Conservation (phyloP, 345 rosid species). For the Trapa incisa region DNA sequence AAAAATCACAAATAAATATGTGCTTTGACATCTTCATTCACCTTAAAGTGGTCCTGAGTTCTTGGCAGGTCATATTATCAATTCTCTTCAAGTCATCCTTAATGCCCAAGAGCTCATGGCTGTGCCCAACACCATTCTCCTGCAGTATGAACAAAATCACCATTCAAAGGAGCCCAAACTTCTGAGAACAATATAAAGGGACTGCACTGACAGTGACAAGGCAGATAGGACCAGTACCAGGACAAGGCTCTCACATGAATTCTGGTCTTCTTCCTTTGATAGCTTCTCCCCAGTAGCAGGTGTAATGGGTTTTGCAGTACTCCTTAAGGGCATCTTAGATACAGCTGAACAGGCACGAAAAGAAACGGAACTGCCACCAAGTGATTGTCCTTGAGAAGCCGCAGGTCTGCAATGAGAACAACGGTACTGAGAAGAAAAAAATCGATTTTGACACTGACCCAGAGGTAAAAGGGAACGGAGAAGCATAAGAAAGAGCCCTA, state of each 20-base stretch:
- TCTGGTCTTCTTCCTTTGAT: constrained; percentile 21
- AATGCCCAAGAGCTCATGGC: constrained; percentile 18
- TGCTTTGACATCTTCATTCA: constrained; percentile 12
- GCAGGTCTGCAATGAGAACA: constrained; percentile 27
- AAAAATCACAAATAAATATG: neutral
- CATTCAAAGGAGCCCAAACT: neutral
- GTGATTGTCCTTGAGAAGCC: constrained; percentile 23
- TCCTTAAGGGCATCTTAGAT: constrained; percentile 30
- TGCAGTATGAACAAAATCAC: constrained; percentile 1
- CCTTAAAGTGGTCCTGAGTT: constrained; percentile 60
- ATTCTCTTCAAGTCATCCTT: constrained; percentile 33
- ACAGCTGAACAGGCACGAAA: constrained; percentile 21
- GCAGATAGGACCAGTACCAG: constrained; percentile 9
- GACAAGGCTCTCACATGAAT: constrained; percentile 16
- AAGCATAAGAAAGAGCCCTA: constrained; percentile 13
- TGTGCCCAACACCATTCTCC: constrained; percentile 10
- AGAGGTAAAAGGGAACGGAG: neutral
- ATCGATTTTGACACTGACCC: neutral
- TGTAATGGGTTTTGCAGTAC: constrained; percentile 15
- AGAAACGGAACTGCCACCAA: constrained; percentile 16
- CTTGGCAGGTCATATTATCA: constrained; percentile 60
- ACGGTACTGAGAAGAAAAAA: neutral
- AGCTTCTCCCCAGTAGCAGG: constrained; percentile 19
- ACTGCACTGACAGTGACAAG: neutral
- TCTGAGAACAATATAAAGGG: neutral